These are phyloP conservation scores for Crithidia sp. DNA, from an alignment of 208 protist species.

Conservation along the genomic window DNA sequence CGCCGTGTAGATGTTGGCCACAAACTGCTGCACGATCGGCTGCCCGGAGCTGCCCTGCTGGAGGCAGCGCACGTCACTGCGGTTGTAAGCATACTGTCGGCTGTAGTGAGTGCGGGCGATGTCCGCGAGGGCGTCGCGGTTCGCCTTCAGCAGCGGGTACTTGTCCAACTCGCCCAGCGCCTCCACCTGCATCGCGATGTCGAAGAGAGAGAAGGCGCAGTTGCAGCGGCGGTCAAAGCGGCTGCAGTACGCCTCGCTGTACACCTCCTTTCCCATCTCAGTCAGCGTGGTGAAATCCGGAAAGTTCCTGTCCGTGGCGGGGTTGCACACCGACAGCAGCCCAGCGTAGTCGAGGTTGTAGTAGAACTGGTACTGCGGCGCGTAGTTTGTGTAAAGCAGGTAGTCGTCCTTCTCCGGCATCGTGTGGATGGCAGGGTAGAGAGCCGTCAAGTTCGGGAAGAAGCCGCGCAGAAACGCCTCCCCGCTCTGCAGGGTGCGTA, in stretches of 20 bases:
- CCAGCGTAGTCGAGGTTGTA: conserved; percentile 10
- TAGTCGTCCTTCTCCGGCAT: conserved; percentile 21
- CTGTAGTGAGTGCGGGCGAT: conserved; percentile 12
- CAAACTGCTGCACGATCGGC: conserved; percentile 35
- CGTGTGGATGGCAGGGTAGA: conserved; percentile 36
- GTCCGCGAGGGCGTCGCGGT: not conserved
- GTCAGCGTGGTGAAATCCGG: conserved; percentile 14
- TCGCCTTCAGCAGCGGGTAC: conserved; percentile 20
- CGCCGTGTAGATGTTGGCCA: conserved; percentile 36
- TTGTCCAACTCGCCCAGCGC: conserved; percentile 9
- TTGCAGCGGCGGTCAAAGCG: conserved; percentile 3
- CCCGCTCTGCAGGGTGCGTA: conserved; percentile 54
- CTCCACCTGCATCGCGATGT: conserved; percentile 23
- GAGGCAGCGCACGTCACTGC: conserved; percentile 14
- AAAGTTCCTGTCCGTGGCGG: conserved; percentile 17
- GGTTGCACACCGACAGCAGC: conserved; percentile 17
- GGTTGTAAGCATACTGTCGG: conserved; percentile 23
- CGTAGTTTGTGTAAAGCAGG: conserved; percentile 19
- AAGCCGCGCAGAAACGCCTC: conserved; percentile 40
- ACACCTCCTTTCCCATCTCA: conserved; percentile 21
- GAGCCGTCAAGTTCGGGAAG: conserved; percentile 30
- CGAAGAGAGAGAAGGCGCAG: conserved; percentile 23
- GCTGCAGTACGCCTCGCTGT: conserved; percentile 32
- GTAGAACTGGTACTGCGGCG: conserved; percentile 18
- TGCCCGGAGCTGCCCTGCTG: conserved; percentile 24